Evolutionary conservation across 2,329 filamentous ascomycete genomes (phyloP).

Genomic region (Neonectria ditissima): DNA sequence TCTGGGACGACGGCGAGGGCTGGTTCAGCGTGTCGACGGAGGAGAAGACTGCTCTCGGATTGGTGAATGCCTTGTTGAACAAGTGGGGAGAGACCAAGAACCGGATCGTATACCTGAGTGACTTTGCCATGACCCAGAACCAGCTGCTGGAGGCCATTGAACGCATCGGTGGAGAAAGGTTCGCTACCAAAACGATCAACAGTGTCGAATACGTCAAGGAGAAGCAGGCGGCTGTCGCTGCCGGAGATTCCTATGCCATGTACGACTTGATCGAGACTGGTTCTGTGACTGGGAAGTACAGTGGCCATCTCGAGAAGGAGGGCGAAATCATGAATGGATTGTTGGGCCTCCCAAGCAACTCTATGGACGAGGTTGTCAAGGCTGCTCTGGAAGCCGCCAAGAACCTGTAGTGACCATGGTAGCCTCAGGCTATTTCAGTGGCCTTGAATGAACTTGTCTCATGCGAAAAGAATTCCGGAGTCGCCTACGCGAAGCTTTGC

Average conservation of each 20-base stretch:
- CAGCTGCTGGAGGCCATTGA: conserved; percentile 60
- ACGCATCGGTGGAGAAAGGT: conserved; percentile 59
- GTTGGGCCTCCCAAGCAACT: conserved; percentile 42
- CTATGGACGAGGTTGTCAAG: conserved; percentile 26
- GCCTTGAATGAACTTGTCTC: too few species aligned
- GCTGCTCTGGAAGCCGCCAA: conserved; percentile 20
- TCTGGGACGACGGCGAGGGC: conserved; percentile 51
- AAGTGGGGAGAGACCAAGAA: conserved; percentile 49
- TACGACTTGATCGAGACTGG: conserved; percentile 49
- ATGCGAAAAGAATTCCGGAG: too few species aligned
- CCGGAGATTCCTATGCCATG: conserved; percentile 42
- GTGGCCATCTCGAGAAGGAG: conserved; percentile 49
- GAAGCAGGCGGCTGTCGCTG: conserved; percentile 42
- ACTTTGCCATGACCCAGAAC: conserved; percentile 49
- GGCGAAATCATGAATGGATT: conserved; percentile 48
- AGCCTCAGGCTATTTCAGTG: too few species aligned
- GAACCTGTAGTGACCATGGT: not conserved
- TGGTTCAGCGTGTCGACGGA: conserved; percentile 50
- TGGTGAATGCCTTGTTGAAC: conserved; percentile 44
- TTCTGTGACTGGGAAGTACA: conserved; percentile 48
- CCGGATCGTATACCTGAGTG: conserved; percentile 47
- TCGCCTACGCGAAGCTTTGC: too few species aligned
- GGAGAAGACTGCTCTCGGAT: conserved; percentile 48
- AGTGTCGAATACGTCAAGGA: conserved; percentile 43
- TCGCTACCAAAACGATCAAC: conserved; percentile 42